These are phyloP conservation scores for Heliocybe sulcata DNA, from an alignment of 1,284 basidiomycete genomes.

Conservation along the genomic window DNA sequence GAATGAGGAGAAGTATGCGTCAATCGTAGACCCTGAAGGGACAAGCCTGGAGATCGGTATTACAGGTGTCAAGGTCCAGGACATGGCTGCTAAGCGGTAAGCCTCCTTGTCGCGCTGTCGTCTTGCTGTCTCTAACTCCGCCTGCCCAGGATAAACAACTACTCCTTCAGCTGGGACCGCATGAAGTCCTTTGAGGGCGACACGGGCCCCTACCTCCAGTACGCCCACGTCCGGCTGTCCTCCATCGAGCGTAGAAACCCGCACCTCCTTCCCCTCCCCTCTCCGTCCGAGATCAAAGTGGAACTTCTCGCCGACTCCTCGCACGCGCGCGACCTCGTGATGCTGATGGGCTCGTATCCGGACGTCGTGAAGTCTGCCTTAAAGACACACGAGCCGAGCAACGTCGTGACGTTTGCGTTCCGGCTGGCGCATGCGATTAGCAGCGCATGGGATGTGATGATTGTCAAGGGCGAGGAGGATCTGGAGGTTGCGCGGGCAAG, in stretches of 20 bases:
- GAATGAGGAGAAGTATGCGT: slow-evolving; percentile 90
- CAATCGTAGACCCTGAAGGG: slow-evolving; percentile 82
- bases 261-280: slow-evolving; percentile 74
- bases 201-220: slow-evolving; percentile 94
- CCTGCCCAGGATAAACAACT: slow-evolving; percentile 82
- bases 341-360: slow-evolving; percentile 86
- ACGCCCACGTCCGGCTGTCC: slow-evolving; percentile 91
- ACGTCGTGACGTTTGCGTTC: slow-evolving; percentile 79
- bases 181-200: slow-evolving; percentile 98
- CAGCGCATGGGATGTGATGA: slow-evolving; percentile 83
- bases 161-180: slow-evolving; percentile 91
- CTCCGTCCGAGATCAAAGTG: slow-evolving; percentile 63
- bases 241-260: slow-evolving; percentile 95
- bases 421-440: slow-evolving; percentile 77
- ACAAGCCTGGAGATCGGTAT: slow-evolving; percentile 88
- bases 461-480: slow-evolving; percentile 79
- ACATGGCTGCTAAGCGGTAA: slow-evolving; percentile 91
- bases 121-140: slow-evolving; percentile 1
- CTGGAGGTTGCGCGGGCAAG: slow-evolving; percentile 79
- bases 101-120: slow-evolving; percentile 12
- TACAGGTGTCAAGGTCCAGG: slow-evolving; percentile 97
- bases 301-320: slow-evolving; percentile 54
- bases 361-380: slow-evolving; percentile 84
- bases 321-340: slow-evolving; percentile 81
- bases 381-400: slow-evolving; percentile 85